A percentile compares a stretch with the other conserved stretches of the same genome.
Conservation (phyloP, 345 rosid genomes). For the Boechera divaricarpa region DNA sequence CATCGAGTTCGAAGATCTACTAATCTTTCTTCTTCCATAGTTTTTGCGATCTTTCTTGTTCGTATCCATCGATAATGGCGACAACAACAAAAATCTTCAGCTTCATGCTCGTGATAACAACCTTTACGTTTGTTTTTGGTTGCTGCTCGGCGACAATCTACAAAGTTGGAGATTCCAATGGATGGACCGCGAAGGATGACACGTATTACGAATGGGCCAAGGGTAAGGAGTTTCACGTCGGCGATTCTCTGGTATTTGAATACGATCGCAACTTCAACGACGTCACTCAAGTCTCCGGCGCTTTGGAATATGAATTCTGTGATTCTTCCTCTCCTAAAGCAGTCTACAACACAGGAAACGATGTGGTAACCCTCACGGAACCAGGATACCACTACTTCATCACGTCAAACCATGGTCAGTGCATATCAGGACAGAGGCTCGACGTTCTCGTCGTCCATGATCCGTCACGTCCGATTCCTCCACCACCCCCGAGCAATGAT, state of each 20-base stretch:
- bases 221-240: neutral
- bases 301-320: neutral
- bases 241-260: neutral
- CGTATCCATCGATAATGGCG: too few relatives aligned
- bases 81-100: too few relatives aligned
- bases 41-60: too few relatives aligned
- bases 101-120: too few relatives aligned
- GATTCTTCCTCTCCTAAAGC: neutral
- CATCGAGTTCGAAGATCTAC: too few relatives aligned
- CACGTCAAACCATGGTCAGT: neutral
- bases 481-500: too few relatives aligned
- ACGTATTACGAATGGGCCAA: neutral
- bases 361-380: neutral
- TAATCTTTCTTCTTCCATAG: too few relatives aligned
- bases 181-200: neutral
- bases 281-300: neutral
- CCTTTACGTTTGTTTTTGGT: neutral
- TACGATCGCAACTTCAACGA: neutral
- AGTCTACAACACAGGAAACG: neutral
- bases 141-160: neutral
- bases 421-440: neutral
- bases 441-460: neutral
- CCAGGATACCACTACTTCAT: neutral
- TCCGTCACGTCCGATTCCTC: neutral
- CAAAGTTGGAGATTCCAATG: slow-evolving; percentile 9